Conservation (phyloP, 1,284 basidiomycete species). For the Malassezia japonica region DNA sequence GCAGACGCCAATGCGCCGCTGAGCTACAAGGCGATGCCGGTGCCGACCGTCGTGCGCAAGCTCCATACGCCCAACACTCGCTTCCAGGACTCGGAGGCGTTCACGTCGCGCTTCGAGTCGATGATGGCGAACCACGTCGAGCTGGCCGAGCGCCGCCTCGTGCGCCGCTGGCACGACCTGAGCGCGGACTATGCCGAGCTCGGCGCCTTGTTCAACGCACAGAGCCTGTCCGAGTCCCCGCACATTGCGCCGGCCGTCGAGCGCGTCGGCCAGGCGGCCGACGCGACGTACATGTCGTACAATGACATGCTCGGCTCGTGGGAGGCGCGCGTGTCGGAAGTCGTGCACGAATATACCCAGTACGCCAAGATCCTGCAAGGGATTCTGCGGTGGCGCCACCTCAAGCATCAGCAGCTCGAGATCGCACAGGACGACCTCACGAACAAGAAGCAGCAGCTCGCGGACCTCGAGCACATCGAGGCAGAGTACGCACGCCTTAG, state of each 20-base stretch:
- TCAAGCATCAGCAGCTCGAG: conserved; percentile 96
- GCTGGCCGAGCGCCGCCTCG: conserved; percentile 78
- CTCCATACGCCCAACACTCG: conserved; percentile 51
- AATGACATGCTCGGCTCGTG: conserved; percentile 56
- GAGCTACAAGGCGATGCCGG: conserved; percentile 74
- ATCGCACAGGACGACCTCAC: conserved; percentile 87
- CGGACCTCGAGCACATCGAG: conserved; percentile 84
- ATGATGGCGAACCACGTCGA: conserved; percentile 88
- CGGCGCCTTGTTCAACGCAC: conserved; percentile 88
- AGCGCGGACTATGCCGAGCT: conserved; percentile 87
- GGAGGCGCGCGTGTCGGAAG: conserved; percentile 78
- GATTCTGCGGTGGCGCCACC: conserved; percentile 84
- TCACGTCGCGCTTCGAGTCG: conserved; percentile 88
- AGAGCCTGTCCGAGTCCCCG: conserved; percentile 73
- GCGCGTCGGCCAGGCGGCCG: conserved; percentile 87
- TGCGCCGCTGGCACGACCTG: conserved; percentile 87
- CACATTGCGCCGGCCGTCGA: conserved; percentile 69
- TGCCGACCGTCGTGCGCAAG: conserved; percentile 57
- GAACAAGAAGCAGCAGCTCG: conserved; percentile 72
- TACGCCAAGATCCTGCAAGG: conserved; percentile 91
- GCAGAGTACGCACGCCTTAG: conserved; percentile 79
- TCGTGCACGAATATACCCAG: conserved; percentile 87
- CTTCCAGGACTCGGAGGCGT: conserved; percentile 89
- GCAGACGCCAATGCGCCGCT: conserved; percentile 65
- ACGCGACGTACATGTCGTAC: conserved; percentile 85